phyloP scores from a whole-genome alignment of 805 yeast genomes.

The Vanderwaltozyma yarrowii region DNA sequence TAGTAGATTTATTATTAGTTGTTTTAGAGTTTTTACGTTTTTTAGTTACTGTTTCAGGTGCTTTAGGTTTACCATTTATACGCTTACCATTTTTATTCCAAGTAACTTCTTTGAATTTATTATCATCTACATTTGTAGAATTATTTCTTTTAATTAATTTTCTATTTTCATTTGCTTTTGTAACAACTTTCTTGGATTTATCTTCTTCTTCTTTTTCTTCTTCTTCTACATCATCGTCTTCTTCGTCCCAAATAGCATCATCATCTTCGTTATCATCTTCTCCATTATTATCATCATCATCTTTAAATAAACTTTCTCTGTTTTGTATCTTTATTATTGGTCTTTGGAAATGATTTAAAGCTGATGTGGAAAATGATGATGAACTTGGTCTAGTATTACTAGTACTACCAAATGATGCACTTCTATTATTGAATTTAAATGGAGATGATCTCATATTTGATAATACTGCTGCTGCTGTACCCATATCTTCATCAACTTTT shows the following conservation, averaged over 20 bases:
- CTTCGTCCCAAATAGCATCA: background rate
- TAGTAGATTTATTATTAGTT: background rate
- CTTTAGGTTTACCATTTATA: constrained; percentile 15
- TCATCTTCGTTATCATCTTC: constrained; percentile 1
- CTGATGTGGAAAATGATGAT: constrained; percentile 13
- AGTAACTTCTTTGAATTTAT: constrained; percentile 15
- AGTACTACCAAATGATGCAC: constrained; percentile 4
- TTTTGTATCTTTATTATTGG: constrained; percentile 22
- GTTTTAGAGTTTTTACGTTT: background rate
- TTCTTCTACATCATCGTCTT: constrained; percentile 1
- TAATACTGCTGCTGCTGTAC: constrained; percentile 26
- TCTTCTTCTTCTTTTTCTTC: background rate
- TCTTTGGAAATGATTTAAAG: constrained; percentile 11
- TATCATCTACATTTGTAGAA: background rate
- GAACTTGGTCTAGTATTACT: constrained; percentile 23
- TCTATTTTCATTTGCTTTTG: background rate
- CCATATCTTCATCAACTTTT: constrained; percentile 18
- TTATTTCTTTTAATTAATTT: background rate
- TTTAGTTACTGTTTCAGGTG: constrained; percentile 7
- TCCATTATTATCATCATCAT: constrained; percentile 3
- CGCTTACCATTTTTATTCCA: constrained; percentile 29
- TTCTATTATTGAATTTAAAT: constrained; percentile 13
- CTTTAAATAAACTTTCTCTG: constrained; percentile 6
- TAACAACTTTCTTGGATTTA: background rate
- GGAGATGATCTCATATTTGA: constrained; percentile 29